Evolutionary conservation across 768 basidiomycete genomes (phyloP).

Genomic region (Lentinula detonsa): DNA sequence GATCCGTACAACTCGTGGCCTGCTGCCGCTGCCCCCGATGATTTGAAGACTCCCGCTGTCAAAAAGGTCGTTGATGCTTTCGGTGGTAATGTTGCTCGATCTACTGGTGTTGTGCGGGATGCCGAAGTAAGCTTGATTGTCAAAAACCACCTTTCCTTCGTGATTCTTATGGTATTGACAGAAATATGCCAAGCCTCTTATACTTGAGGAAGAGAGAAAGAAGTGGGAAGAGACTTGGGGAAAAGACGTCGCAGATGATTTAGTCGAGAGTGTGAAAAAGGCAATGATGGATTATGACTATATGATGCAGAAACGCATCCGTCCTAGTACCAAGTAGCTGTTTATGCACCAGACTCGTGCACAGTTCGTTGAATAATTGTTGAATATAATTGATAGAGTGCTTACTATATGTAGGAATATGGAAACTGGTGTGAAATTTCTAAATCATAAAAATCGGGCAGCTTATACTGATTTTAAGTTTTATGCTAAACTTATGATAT

Average conservation of each 20-base stretch:
- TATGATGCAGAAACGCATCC: not conserved
- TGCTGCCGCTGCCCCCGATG: slow-evolving; percentile 1
- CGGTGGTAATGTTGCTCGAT: not conserved
- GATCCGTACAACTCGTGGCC: slow-evolving; percentile 1
- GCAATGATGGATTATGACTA: slow-evolving; percentile 3
- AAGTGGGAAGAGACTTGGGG: slow-evolving; percentile 1
- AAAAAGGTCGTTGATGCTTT: not conserved
- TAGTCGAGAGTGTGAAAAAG: not conserved
- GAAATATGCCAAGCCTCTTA: slow-evolving; percentile 1
- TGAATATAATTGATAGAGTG: no score
- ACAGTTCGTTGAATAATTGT: no score
- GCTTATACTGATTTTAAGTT: no score
- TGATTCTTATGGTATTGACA: not conserved
- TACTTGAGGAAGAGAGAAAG: not conserved
- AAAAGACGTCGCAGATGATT: not conserved
- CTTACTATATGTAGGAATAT: no score
- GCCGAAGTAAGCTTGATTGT: not conserved
- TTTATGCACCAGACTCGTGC: not conserved
- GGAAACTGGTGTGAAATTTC: no score
- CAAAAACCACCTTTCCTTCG: not conserved
- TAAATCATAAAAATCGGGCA: no score
- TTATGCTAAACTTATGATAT: no score
- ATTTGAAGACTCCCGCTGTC: not conserved
- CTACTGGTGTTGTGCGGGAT: slow-evolving; percentile 1
- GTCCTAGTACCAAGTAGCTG: not conserved